Evolutionary conservation across 2,329 filamentous ascomycete species (phyloP), one percentile per base, ranked within the genome.

Genomic region (Cercospora sesami): DNA sequence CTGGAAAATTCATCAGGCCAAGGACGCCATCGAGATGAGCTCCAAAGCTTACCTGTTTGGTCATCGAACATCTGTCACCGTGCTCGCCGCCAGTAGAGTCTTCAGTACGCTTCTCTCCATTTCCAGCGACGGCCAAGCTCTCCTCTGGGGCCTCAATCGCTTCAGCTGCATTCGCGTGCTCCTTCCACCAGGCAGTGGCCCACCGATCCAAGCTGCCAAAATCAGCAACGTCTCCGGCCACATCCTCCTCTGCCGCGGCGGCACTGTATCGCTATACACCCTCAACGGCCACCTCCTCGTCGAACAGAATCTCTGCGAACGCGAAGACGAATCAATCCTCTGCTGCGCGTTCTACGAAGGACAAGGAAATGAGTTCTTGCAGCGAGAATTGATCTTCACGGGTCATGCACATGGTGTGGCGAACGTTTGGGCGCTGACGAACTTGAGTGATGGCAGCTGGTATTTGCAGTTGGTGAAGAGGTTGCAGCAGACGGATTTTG

Each of bases 311-410:
- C 87, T 97, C 0, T 95, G 92, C 74, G 85, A 87, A 18, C 81
- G 83, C 4, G 83, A 85, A 9, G 76, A 77, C 5, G 94, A 97
- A 76, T 89, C 86, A 36, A 89, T 97, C 2, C 85, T 92, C 60
- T 89, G 90, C 1, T 95, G 93, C 71, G 92, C 94, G 2, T 97
- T 97, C 79, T 98, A 98, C 80, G 94, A 98, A 78, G 94, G 94
- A 0, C 86, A 89, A 0, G 91, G 90, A 2, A 95, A 93, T 73
- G 95, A 98, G 80, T 98, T 94, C 92, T 84, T 97, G 3, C 92
- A 96, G 80, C 90, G 90, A 64, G 90, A 90, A 69, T 83, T 99
- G 53, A 83, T 98, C 42, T 94, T 99, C 71, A 98, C 94, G 0
- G 95, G 95, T 0, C 95, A 98, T 77, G 85, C 87, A 71, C 85